phyloP scores from a whole-genome alignment of 352 stramenopile genomes.

The Globisporangium uncinulatum region DNA sequence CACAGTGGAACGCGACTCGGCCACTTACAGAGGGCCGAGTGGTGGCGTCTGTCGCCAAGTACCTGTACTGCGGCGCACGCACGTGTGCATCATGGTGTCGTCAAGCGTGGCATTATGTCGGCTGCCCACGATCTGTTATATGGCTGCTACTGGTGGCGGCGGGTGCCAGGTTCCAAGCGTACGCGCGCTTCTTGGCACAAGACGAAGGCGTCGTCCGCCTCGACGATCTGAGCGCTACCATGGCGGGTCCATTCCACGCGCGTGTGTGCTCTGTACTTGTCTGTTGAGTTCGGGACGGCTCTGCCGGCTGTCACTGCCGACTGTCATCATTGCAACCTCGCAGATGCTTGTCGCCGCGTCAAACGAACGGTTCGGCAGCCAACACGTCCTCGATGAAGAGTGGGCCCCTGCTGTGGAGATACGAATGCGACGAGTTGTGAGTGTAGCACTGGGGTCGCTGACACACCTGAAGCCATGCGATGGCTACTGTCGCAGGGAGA shows the following conservation, averaged over 20 bases:
- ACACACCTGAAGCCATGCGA: neutral
- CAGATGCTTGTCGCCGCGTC: neutral
- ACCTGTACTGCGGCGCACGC: constrained; percentile 65
- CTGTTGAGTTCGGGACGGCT: too few relatives aligned
- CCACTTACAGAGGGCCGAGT: constrained; percentile 81
- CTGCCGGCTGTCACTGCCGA: too few relatives aligned
- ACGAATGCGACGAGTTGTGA: constrained; percentile 4
- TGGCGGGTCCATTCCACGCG: constrained; percentile 72
- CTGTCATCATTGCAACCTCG: neutral
- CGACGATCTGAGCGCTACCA: constrained; percentile 68
- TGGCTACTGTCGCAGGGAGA: constrained; percentile 32
- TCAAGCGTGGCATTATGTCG: neutral
- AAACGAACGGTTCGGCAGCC: neutral
- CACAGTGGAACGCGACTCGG: constrained; percentile 76
- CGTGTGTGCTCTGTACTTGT: constrained; percentile 18
- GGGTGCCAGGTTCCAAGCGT: constrained; percentile 79
- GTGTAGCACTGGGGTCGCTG: neutral
- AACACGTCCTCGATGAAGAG: neutral
- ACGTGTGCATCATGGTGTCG: neutral
- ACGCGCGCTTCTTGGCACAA: constrained; percentile 71
- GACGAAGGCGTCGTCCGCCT: constrained; percentile 74
- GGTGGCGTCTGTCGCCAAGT: constrained; percentile 55
- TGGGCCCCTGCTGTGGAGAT: constrained; percentile 46
- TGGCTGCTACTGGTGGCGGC: too few relatives aligned
- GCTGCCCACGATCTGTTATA: neutral